Evolutionary conservation across 2,329 filamentous ascomycete species (phyloP).

Genomic region (Colletotrichum cordylinicola): DNA sequence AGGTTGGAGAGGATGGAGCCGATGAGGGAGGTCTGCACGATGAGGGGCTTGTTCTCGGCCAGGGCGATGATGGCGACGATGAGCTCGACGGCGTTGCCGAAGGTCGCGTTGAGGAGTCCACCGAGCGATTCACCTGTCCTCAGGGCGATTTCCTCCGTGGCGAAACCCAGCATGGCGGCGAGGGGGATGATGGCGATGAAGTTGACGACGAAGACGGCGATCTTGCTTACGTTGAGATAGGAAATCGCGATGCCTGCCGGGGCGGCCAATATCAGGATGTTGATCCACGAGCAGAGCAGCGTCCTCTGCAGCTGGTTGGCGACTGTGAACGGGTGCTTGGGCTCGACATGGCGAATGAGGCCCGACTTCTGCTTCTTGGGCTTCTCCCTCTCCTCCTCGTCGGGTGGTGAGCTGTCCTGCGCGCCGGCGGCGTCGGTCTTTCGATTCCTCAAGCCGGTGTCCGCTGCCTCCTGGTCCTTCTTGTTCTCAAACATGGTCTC

Average conservation of each 20-base stretch:
- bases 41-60: slow-evolving; percentile 73
- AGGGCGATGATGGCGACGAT: slow-evolving; percentile 90
- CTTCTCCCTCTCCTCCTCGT: slow-evolving; percentile 38
- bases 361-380: slow-evolving; percentile 44
- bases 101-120: slow-evolving; percentile 87
- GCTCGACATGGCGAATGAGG: slow-evolving; percentile 51
- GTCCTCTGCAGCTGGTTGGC: slow-evolving; percentile 75
- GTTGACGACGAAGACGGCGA: slow-evolving; percentile 84
- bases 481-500: slow-evolving; percentile 25
- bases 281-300: slow-evolving; percentile 85
- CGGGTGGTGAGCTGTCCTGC: slow-evolving; percentile 17
- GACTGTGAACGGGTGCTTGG: slow-evolving; percentile 62
- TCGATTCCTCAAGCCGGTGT: slow-evolving; percentile 35
- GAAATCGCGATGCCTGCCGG: slow-evolving; percentile 81
- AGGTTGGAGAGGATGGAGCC: slow-evolving; percentile 92
- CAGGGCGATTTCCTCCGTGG: slow-evolving; percentile 88
- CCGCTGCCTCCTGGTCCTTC: slow-evolving; percentile 23
- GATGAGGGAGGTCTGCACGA: slow-evolving; percentile 92
- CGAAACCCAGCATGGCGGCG: slow-evolving; percentile 84
- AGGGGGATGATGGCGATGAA: slow-evolving; percentile 93
- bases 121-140: slow-evolving; percentile 85
- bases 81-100: slow-evolving; percentile 90
- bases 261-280: slow-evolving; percentile 78
- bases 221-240: slow-evolving; percentile 63
- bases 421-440: slow-evolving; percentile 30